Evolutionary conservation across 1,139 yeast species (phyloP).

Genomic region (Meyerozyma guilliermondii): DNA sequence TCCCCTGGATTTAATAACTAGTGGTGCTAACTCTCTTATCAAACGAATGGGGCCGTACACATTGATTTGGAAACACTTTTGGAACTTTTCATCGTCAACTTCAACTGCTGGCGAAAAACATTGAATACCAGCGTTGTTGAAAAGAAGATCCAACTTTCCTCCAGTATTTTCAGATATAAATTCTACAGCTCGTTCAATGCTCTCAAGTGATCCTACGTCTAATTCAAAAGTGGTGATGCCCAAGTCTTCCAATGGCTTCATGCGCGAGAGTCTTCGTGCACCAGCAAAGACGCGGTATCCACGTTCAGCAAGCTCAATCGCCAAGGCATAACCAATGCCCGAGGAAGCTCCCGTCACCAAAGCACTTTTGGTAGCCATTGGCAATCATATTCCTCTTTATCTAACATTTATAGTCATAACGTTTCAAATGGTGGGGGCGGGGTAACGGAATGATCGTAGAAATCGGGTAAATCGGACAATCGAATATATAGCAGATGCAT

Average conservation of each 20-base stretch:
- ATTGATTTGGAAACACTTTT: conserved; percentile 14
- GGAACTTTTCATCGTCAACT: conserved; percentile 12
- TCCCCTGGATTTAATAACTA: conserved; percentile 11
- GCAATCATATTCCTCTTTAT: no score
- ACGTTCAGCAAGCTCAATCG: not conserved
- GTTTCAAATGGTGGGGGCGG: no score
- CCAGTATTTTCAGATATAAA: not conserved
- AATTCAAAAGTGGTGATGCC: conserved; percentile 1
- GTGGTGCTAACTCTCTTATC: conserved; percentile 11
- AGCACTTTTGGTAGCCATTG: no score
- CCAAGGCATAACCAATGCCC: not conserved
- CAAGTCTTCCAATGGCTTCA: conserved; percentile 2
- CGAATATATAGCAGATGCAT: no score
- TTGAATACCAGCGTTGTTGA: conserved; percentile 9
- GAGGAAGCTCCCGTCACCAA: not conserved
- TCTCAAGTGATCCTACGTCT: not conserved
- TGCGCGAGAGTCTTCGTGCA: not conserved
- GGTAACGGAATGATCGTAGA: no score
- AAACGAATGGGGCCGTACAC: conserved; percentile 14
- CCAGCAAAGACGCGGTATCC: not conserved
- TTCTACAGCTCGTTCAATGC: not conserved
- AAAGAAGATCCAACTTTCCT: not conserved
- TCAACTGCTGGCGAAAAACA: conserved; percentile 16
- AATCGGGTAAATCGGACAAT: no score
- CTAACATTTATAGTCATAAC: no score